A percentile compares a stretch with the other conserved stretches of the same genome.
Evolutionary conservation across 148 eudicot species (phyloP).

Genomic region (Fallopia convolvulus): DNA sequence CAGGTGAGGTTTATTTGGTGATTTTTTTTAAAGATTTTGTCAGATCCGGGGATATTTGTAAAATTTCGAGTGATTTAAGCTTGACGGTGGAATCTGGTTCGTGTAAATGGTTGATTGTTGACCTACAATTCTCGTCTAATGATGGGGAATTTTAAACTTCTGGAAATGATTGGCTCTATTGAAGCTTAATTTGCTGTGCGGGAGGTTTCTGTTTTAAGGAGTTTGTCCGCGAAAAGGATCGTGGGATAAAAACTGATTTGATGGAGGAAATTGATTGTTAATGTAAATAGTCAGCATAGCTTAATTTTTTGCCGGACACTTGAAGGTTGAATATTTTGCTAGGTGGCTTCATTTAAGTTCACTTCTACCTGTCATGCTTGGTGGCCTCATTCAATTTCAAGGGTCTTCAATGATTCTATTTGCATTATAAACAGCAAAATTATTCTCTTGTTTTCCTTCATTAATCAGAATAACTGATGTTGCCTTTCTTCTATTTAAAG

Average conservation of each 20-base stretch:
- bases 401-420: background rate
- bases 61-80: background rate
- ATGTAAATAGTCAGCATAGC: background rate
- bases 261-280: background rate
- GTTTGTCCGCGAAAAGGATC: background rate
- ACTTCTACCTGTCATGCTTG: background rate
- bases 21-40: background rate
- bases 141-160: background rate
- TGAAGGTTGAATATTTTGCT: background rate
- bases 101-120: background rate
- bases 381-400: no score
- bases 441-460: background rate
- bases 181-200: background rate
- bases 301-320: background rate
- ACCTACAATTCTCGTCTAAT: background rate
- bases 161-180: background rate
- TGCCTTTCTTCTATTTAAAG: background rate
- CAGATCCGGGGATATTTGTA: background rate
- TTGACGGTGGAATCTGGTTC: background rate
- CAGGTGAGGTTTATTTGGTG: conserved; percentile 40
- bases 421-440: background rate
- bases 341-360: background rate
- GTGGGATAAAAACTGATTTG: background rate
- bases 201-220: background rate
- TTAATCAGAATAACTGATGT: background rate